Percentiles rank a stretch among this genome's conserved stretches.
Evolutionary conservation across 1,139 yeast species (phyloP).

Genomic region (Suhomyces bokatorum): DNA sequence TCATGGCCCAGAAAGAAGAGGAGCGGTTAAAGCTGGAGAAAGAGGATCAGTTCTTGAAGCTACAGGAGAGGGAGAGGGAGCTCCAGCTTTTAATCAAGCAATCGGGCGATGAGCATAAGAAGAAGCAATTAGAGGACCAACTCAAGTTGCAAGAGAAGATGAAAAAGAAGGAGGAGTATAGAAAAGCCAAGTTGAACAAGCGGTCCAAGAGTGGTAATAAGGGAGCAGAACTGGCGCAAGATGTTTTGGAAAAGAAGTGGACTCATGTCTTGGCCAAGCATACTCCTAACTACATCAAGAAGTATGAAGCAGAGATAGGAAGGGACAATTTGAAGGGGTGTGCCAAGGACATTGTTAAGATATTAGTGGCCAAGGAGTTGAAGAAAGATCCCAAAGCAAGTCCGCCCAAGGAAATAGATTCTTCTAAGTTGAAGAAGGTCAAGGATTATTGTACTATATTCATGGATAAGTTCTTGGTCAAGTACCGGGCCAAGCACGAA

Average conservation of each 20-base stretch:
- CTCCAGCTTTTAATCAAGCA: conserved; percentile 40
- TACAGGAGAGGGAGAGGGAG: conserved; percentile 33
- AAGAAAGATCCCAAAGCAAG: conserved; percentile 38
- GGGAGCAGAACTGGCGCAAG: conserved; percentile 2
- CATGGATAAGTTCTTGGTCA: conserved; percentile 72
- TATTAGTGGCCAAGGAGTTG: conserved; percentile 64
- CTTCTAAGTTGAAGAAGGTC: conserved; percentile 66
- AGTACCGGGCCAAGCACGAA: conserved; percentile 43
- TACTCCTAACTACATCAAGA: conserved; percentile 77
- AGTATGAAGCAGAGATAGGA: conserved; percentile 65
- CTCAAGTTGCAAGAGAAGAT: conserved; percentile 14
- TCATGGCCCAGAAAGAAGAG: conserved; percentile 36
- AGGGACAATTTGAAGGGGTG: conserved; percentile 74
- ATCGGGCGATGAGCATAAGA: conserved; percentile 24
- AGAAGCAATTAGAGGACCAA: conserved; percentile 15
- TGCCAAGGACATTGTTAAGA: conserved; percentile 73
- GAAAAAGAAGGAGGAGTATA: conserved; percentile 10
- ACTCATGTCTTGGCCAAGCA: conserved; percentile 63
- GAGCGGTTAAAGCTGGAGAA: conserved; percentile 34
- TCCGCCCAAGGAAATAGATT: conserved; percentile 60
- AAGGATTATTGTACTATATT: conserved; percentile 63
- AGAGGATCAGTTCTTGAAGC: conserved; percentile 30
- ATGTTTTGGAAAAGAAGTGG: conserved; percentile 49
- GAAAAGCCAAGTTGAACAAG: conserved; percentile 1
- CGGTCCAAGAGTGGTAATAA: conserved; percentile 2